These are phyloP conservation scores for Mycena latifolia DNA, from an alignment of 768 basidiomycete species.

Conservation along the genomic window DNA sequence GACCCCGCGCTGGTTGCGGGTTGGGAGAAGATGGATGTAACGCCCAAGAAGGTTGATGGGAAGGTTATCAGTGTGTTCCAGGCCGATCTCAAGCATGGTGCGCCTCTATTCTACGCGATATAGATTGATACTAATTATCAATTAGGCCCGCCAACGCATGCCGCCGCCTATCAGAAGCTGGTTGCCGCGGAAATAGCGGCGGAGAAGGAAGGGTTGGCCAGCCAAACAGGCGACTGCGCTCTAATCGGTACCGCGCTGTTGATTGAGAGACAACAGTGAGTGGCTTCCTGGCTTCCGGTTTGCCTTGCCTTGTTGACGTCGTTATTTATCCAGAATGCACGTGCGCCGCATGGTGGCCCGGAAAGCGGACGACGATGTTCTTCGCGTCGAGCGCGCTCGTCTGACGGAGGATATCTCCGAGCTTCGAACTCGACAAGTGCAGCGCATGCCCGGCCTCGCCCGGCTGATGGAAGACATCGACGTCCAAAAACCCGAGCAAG, in stretches of 20 bases:
- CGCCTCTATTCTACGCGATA: neutral
- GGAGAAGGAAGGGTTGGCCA: neutral
- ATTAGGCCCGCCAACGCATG: slow-evolving; percentile 20
- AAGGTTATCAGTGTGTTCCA: slow-evolving; percentile 10
- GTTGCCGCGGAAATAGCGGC: neutral
- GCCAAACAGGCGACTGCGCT: neutral
- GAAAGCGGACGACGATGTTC: neutral
- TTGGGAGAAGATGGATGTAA: neutral
- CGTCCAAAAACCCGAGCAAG: neutral
- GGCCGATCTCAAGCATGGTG: slow-evolving; percentile 1
- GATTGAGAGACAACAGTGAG: slow-evolving; percentile 2
- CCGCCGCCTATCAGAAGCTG: slow-evolving; percentile 13
- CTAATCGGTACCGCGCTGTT: neutral
- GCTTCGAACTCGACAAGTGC: neutral
- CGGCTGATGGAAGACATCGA: neutral
- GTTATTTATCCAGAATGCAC: neutral
- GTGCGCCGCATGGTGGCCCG: neutral
- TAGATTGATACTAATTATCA: too few relatives aligned
- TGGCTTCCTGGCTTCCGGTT: neutral
- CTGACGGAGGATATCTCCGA: neutral
- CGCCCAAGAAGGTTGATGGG: slow-evolving; percentile 3
- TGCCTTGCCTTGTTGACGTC: neutral
- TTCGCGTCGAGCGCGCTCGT: neutral
- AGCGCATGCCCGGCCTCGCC: neutral
- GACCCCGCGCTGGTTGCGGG: too few relatives aligned